Conservation (phyloP, 495 filamentous ascomycete genomes). For the Staphylotrichum longicolle region DNA sequence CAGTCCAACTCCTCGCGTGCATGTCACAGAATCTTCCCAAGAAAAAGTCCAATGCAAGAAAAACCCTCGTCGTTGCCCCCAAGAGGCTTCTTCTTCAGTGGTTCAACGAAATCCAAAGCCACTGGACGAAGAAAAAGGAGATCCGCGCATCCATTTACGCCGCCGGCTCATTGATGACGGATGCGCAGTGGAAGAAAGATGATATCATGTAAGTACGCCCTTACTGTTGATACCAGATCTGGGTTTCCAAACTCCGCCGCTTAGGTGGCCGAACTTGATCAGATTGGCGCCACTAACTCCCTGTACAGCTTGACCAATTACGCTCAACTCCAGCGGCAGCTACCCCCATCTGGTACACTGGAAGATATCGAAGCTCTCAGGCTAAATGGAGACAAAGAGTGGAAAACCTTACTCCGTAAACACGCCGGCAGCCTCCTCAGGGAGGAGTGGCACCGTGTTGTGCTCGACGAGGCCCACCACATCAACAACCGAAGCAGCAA, state of each 20-base stretch:
- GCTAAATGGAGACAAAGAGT: constrained; percentile 31
- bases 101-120: constrained; percentile 49
- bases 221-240: too few species aligned
- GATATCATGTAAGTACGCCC: constrained; percentile 19
- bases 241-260: too few species aligned
- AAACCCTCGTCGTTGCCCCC: constrained; percentile 52
- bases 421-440: constrained; percentile 42
- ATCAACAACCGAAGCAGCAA: constrained; percentile 57
- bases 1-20: constrained; percentile 49
- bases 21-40: constrained; percentile 47
- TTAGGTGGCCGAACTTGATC: too few species aligned
- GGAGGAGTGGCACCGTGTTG: constrained; percentile 52
- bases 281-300: background rate
- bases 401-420: background rate
- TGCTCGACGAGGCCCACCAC: constrained; percentile 60
- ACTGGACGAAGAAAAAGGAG: constrained; percentile 13
- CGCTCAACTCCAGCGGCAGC: constrained; percentile 40
- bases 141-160: constrained; percentile 24
- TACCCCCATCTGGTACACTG: constrained; percentile 16
- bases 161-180: background rate
- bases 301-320: constrained; percentile 49
- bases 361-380: constrained; percentile 40
- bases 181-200: constrained; percentile 26
- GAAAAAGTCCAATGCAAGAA: constrained; percentile 17
- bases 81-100: constrained; percentile 57